Evolutionary conservation across 306 rosid genomes (phyloP), one percentile per base, ranked within the genome.

Genomic region (Sicyos edulis): DNA sequence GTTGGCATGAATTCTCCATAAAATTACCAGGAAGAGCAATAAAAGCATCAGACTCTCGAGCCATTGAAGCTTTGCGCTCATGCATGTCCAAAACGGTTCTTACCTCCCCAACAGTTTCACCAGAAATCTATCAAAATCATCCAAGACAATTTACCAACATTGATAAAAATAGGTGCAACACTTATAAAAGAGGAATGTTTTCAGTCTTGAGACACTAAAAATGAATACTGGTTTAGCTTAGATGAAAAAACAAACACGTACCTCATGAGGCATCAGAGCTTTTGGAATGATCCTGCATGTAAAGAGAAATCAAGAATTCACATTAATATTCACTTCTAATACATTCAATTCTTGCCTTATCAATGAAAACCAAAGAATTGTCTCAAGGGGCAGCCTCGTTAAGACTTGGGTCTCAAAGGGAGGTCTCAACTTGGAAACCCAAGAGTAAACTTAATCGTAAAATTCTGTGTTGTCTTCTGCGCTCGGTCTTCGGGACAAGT

Each of bases 251-350:
- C 54, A 78, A 53, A 78, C 61, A 54, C 17, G 20, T 84, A 92
- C 97, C 97, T 92, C 97, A 15, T 80, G 83, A 54, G 97, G 96
- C 88, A 92, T 86, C 71, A 89, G 95, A 82, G 95, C 92, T 80
- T 81, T 89, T 54, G 97, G 97, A 85, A 92, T 92, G 76, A 92
- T 74, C 89, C 97, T 92, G 92, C 83, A 59, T 42, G 44, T 20
- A 57, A 56, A 59, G 19, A 58, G 9, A 42, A 59, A 58, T 58
- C 7, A 20, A 40, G 6, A 21, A 32, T 51, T 50, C 42, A 5
- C 40, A 61, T 62, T 16, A n/a, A 34, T 34, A 24, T 16, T 7
- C 50, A 62, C 50, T 62, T 62, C 24, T 16, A 34, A 17, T 40
- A 5, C 70, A 11, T 64, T 40, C 16, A 19, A 40, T 42, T 64